Evolutionary conservation across 371 early-diverging fungal genomes (phyloP).

Genomic region (Mortierella sp.): DNA sequence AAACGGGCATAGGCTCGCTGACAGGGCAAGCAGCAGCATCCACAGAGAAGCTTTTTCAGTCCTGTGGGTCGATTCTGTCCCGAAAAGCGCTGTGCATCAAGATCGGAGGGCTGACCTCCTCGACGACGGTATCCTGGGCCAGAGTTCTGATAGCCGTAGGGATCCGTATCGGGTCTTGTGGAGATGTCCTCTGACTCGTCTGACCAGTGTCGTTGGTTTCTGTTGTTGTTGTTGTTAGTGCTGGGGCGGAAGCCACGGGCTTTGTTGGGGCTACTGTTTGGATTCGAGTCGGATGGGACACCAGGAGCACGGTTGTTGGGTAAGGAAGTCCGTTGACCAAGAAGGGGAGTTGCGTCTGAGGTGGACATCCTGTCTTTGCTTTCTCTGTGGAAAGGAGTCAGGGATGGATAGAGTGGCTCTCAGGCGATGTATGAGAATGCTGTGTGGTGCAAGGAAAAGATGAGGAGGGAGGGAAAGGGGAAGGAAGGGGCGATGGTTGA

Average conservation of each 20-base stretch:
- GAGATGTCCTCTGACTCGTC: slow-evolving; percentile 50
- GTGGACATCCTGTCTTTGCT: slow-evolving; percentile 23
- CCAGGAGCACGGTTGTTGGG: slow-evolving; percentile 18
- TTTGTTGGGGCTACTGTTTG: neutral
- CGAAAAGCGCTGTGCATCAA: slow-evolving; percentile 48
- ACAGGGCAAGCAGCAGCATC: slow-evolving; percentile 48
- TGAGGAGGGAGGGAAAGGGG: slow-evolving; percentile 2
- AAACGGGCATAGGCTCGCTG: slow-evolving; percentile 2
- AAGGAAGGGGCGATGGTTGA: neutral
- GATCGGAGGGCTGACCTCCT: slow-evolving; percentile 27
- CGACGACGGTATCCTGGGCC: slow-evolving; percentile 48
- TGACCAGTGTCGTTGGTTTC: slow-evolving; percentile 47
- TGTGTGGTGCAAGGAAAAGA: neutral
- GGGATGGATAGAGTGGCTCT: neutral
- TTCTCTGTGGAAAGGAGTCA: neutral
- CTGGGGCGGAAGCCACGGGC: slow-evolving; percentile 1
- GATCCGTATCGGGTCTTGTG: slow-evolving; percentile 29
- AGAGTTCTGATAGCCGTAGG: slow-evolving; percentile 43
- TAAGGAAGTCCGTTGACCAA: slow-evolving; percentile 16
- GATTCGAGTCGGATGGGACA: neutral
- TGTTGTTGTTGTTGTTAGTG: slow-evolving; percentile 19
- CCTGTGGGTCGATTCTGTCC: slow-evolving; percentile 47
- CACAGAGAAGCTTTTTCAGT: slow-evolving; percentile 20
- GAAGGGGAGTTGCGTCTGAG: slow-evolving; percentile 48
- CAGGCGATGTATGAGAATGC: no score